phyloP scores from a whole-genome alignment of 805 yeast genomes.

The Wickerhamomyces rabaulensis region DNA sequence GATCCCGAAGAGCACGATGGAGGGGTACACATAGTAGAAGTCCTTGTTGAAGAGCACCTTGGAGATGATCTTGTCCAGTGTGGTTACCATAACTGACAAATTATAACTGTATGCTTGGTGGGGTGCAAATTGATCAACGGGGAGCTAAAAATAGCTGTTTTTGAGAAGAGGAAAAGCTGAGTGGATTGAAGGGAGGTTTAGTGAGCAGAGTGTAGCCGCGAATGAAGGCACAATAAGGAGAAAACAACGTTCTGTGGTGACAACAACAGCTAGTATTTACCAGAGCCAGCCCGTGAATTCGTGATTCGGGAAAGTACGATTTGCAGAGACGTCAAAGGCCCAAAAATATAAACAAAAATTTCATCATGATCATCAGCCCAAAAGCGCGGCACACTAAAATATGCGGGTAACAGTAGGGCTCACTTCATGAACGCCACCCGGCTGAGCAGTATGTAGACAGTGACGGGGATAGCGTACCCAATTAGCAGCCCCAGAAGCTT shows the following conservation, averaged over 20 bases:
- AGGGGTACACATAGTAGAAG: slow-evolving; percentile 6
- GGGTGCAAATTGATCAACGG: neutral
- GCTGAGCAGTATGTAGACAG: neutral
- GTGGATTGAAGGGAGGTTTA: too few relatives aligned
- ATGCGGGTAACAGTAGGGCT: neutral
- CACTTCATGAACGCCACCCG: neutral
- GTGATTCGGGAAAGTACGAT: too few relatives aligned
- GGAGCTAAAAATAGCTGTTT: neutral
- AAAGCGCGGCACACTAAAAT: neutral
- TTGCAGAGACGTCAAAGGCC: too few relatives aligned
- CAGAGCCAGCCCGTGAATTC: too few relatives aligned
- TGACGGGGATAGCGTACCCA: slow-evolving; percentile 45
- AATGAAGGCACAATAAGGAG: too few relatives aligned
- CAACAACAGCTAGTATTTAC: too few relatives aligned
- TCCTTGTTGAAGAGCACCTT: neutral
- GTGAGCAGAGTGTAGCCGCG: too few relatives aligned
- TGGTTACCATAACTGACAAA: neutral
- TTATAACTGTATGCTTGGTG: too few relatives aligned
- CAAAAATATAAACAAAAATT: neutral
- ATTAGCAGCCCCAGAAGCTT: slow-evolving; percentile 64
- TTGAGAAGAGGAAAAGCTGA: neutral
- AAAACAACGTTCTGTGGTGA: too few relatives aligned
- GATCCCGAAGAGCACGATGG: slow-evolving; percentile 2
- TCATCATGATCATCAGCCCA: neutral
- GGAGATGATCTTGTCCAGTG: neutral